A percentile compares a stretch with the other conserved stretches of the same genome.
These are phyloP conservation scores for Myxozyma neglecta DNA, from an alignment of 805 yeast species.

Conservation along the genomic window DNA sequence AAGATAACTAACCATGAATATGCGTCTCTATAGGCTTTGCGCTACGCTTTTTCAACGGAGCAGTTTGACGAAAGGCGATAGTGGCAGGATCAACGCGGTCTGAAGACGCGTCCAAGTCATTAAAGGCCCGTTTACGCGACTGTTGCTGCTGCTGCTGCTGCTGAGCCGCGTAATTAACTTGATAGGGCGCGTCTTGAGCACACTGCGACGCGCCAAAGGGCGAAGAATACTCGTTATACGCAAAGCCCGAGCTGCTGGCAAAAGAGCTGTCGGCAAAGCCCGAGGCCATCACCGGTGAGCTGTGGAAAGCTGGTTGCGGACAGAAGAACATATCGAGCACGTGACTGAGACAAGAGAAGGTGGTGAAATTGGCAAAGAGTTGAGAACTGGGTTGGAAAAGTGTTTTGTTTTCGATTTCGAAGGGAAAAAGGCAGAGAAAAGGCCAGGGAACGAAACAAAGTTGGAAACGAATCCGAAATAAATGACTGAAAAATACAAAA, in stretches of 20 bases:
- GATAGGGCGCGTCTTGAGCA: background rate
- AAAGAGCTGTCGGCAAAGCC: conserved; percentile 1
- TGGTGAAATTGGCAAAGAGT: too few relatives aligned
- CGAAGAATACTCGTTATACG: conserved; percentile 2
- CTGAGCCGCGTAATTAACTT: background rate
- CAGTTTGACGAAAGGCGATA: background rate
- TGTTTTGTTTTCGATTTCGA: too few relatives aligned
- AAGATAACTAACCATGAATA: conserved; percentile 13
- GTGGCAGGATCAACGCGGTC: background rate
- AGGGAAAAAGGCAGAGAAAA: too few relatives aligned
- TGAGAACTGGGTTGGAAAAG: too few relatives aligned
- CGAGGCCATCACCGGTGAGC: background rate
- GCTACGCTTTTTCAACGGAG: conserved; percentile 18
- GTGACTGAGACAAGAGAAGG: background rate
- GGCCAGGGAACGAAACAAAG: background rate
- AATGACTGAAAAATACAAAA: background rate
- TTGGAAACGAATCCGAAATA: background rate
- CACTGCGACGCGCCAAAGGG: background rate
- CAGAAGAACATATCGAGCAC: conserved; percentile 4
- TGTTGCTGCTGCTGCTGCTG: conserved; percentile 3
- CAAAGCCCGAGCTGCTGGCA: background rate
- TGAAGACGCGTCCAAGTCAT: background rate
- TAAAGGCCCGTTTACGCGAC: conserved; percentile 47
- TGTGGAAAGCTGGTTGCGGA: conserved; percentile 1
- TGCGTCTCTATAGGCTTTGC: conserved; percentile 26